phyloP scores from a whole-genome alignment of 1,284 basidiomycete species.

The Rhizoctonia solani region DNA sequence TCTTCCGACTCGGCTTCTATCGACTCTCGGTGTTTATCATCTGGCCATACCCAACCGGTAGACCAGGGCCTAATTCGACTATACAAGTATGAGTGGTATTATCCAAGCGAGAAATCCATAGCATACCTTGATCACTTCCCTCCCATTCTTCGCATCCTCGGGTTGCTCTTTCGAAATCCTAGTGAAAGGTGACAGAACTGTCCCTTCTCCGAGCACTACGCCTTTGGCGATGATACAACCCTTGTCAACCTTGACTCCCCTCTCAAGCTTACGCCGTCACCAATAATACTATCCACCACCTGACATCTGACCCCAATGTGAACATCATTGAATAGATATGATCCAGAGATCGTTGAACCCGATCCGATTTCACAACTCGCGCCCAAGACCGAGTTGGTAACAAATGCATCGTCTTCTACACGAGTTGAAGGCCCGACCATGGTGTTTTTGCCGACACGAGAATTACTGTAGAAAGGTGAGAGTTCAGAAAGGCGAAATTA shows the following conservation, averaged over 20 bases:
- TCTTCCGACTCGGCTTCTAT: constrained; percentile 41
- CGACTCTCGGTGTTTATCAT: constrained; percentile 31
- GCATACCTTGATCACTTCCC: constrained; percentile 46
- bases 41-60: constrained; percentile 33
- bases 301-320: constrained; percentile 75
- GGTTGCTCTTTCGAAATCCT: constrained; percentile 61
- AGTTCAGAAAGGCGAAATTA: not conserved
- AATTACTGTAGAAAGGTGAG: constrained; percentile 58
- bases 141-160: constrained; percentile 39
- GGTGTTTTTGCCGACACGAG: constrained; percentile 80
- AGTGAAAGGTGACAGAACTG: constrained; percentile 70
- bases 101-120: not conserved
- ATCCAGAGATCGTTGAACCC: constrained; percentile 64
- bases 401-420: constrained; percentile 64
- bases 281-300: constrained; percentile 79
- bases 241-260: constrained; percentile 61
- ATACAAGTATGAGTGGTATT: not conserved
- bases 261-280: constrained; percentile 72
- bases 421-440: constrained; percentile 75
- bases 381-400: constrained; percentile 77
- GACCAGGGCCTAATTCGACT: constrained; percentile 32
- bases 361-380: constrained; percentile 69
- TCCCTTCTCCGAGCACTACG: constrained; percentile 75
- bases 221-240: constrained; percentile 82
- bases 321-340: constrained; percentile 84